Evolutionary conservation across 352 stramenopile species (phyloP), one percentile per base, ranked within the genome.

Genomic region (Globisporangium uncinulatum): DNA sequence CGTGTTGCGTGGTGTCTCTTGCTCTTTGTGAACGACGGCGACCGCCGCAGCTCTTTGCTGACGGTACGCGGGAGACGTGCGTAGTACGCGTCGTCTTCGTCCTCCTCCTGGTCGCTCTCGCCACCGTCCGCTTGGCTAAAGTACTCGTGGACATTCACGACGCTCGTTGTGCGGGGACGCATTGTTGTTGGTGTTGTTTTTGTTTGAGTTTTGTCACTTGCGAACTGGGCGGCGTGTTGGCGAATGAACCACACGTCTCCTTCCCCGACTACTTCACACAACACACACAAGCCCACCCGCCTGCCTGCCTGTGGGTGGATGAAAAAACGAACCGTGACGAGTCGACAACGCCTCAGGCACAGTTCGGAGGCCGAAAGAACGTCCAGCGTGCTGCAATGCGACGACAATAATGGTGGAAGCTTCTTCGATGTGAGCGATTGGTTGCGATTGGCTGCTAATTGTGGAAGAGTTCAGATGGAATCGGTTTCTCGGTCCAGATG

Each of bases 61-160:
- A 6, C 59, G 53, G 13, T 57, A 37, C 51, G 45, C 47, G 51
- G 61, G 15, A 29, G 44, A 66, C 63, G 9, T 53, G 57, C 58
- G 76, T 66, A 39, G 74, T 74, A 79, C 45, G 84, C 68, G 48
- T 87, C 76, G 14, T 76, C 65, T 44, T 85, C 71, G 43, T 60
- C 53, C 19, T 78, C 67, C 59, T 76, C 62, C 42, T 76, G 68
- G 42, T 79, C 65, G 24, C 62, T 71, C 53, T 69, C 66, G 61
- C 57, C 66, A 59, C 57, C 74, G 58, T 66, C 73, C 63, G 83
- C 76, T 45, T 71, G 67, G 52, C 76, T 70, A 61, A 92, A 92
- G 63, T 92, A 92, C 55, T 92, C 81, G 67, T 71, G 62, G 44
- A 82, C 69, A 60, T 71, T 88, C 44, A 87, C 75, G 13, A 92